These are phyloP conservation scores for Globisporangium iwayamae DNA, from an alignment of 352 stramenopile genomes.

Conservation along the genomic window DNA sequence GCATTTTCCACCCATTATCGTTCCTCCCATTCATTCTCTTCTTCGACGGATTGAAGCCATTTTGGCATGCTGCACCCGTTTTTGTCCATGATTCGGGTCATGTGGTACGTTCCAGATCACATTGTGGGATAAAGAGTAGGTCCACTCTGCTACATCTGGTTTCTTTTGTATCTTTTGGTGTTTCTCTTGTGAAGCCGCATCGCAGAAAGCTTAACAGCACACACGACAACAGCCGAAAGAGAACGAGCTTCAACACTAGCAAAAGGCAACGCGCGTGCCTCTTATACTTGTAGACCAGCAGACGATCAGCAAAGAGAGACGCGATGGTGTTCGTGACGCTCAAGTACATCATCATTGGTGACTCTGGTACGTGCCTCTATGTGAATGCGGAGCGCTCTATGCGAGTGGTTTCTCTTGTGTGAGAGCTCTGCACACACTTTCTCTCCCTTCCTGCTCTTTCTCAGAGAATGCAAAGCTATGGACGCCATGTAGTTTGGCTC, in stretches of 20 bases:
- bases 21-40: neutral
- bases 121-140: neutral
- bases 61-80: neutral
- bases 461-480: neutral
- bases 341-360: constrained; percentile 89
- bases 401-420: neutral
- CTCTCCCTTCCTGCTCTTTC: constrained; percentile 4
- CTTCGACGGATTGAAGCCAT: neutral
- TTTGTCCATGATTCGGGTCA: neutral
- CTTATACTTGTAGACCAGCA: neutral
- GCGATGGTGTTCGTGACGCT: constrained; percentile 86
- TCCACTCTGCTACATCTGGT: constrained; percentile 8
- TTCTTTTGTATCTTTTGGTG: constrained; percentile 17
- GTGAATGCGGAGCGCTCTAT: neutral
- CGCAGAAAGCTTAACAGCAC: neutral
- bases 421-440: neutral
- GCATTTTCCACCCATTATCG: neutral
- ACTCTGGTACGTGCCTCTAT: constrained; percentile 42
- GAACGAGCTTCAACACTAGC: neutral
- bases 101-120: neutral
- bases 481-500: neutral
- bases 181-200: constrained; percentile 4
- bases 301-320: neutral
- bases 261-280: constrained; percentile 2
- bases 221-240: neutral